phyloP scores from a whole-genome alignment of 1,284 basidiomycete genomes.

The Ustilago bromivora region DNA sequence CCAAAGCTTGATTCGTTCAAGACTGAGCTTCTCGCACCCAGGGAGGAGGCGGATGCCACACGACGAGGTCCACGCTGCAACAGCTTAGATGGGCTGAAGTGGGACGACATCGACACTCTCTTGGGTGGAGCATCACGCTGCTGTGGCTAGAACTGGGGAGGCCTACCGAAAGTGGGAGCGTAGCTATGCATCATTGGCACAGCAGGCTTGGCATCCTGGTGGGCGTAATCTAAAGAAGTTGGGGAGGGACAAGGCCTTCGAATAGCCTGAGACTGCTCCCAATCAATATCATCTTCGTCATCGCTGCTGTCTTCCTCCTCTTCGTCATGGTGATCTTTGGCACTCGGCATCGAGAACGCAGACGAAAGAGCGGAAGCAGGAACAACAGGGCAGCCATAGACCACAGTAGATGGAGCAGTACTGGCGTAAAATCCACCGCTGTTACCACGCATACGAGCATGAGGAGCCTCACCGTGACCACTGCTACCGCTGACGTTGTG shows the following conservation, averaged over 20 bases:
- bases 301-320: conserved; percentile 1
- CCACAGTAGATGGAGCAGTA: conserved; percentile 15
- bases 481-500: conserved; percentile 26
- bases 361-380: conserved; percentile 10
- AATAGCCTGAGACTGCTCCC: conserved; percentile 11
- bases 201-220: background rate
- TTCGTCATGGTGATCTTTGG: background rate
- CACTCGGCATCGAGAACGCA: conserved; percentile 2
- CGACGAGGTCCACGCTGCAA: conserved; percentile 12
- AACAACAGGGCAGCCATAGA: background rate
- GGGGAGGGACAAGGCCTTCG: conserved; percentile 1
- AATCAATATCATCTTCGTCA: conserved; percentile 29
- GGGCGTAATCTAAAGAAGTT: conserved; percentile 3
- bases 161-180: background rate
- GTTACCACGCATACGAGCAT: conserved; percentile 5
- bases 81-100: conserved; percentile 7
- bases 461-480: conserved; percentile 8
- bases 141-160: background rate
- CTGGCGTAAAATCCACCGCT: conserved; percentile 15
- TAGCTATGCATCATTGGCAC: background rate
- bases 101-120: background rate
- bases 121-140: background rate
- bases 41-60: conserved; percentile 14
- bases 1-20: conserved; percentile 16
- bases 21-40: conserved; percentile 7